Evolutionary conservation across 768 basidiomycete species (phyloP).

Genomic region (Lepiota brunneoincarnata): DNA sequence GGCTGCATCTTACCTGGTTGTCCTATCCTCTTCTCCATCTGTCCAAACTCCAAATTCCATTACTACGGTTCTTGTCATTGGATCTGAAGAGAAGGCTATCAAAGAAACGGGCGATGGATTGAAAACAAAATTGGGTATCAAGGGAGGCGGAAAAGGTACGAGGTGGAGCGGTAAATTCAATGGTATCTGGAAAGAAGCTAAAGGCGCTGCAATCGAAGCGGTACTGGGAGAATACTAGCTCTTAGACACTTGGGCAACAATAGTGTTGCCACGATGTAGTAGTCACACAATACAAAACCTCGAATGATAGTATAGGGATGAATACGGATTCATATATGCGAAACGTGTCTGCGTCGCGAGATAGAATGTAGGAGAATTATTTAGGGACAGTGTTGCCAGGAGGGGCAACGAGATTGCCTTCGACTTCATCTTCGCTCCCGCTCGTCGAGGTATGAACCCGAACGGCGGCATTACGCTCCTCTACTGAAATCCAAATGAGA

Average conservation of each 20-base stretch:
- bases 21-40: slow-evolving; percentile 66
- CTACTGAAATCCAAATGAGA: too few species aligned
- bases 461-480: too few species aligned
- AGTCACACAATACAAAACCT: too few species aligned
- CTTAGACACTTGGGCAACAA: slow-evolving; percentile 3
- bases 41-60: slow-evolving; percentile 46
- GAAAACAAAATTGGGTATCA: slow-evolving; percentile 56
- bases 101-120: slow-evolving; percentile 56
- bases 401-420: too few species aligned
- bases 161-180: slow-evolving; percentile 75
- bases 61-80: slow-evolving; percentile 57
- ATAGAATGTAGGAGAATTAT: too few species aligned
- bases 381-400: too few species aligned
- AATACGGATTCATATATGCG: too few species aligned
- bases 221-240: slow-evolving; percentile 26
- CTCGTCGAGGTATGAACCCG: too few species aligned
- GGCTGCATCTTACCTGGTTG: slow-evolving; percentile 35
- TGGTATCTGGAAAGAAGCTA: slow-evolving; percentile 58
- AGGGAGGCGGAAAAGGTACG: slow-evolving; percentile 75
- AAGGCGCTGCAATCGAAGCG: slow-evolving; percentile 33
- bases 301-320: too few species aligned
- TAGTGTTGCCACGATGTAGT: not conserved
- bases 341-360: too few species aligned
- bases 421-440: too few species aligned
- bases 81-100: slow-evolving; percentile 57